These are phyloP conservation scores for Crataegus laevigata DNA, from an alignment of 306 rosid genomes.

Conservation along the genomic window DNA sequence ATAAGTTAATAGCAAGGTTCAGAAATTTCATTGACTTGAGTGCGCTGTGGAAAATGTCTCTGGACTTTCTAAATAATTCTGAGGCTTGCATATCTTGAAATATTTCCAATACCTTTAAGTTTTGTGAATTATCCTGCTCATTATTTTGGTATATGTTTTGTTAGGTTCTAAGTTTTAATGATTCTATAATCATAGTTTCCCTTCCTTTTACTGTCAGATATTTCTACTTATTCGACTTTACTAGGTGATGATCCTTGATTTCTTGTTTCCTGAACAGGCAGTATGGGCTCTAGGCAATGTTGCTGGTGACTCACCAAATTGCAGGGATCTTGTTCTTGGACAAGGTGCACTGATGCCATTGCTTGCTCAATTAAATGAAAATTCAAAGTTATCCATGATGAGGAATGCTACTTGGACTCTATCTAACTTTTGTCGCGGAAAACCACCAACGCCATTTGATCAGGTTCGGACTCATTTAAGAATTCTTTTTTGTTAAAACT, in stretches of 20 bases:
- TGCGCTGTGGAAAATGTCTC: background rate
- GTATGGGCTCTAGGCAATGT: conserved; percentile 62
- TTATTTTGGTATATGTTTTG: background rate
- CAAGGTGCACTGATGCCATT: conserved; percentile 51
- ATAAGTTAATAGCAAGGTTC: background rate
- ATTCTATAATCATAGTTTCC: background rate
- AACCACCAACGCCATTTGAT: conserved; percentile 54
- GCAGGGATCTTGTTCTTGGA: conserved; percentile 56
- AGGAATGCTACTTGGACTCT: conserved; percentile 63
- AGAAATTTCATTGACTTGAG: background rate
- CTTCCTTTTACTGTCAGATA: background rate
- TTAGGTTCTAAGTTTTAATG: background rate
- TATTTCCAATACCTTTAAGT: background rate
- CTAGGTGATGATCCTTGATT: background rate
- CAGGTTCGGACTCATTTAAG: conserved; percentile 26
- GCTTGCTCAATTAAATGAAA: conserved; percentile 42
- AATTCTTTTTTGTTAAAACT: background rate
- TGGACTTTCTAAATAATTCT: background rate
- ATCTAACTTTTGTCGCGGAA: conserved; percentile 58
- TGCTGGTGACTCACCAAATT: conserved; percentile 58
- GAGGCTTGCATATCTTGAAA: background rate
- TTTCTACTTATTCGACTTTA: background rate
- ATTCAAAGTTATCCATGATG: conserved; percentile 48
- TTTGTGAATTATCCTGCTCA: background rate
- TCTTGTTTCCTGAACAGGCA: conserved; percentile 33